These are phyloP conservation scores for Colletotrichum sp. DNA, from an alignment of 2,329 filamentous ascomycete genomes.

Conservation along the genomic window DNA sequence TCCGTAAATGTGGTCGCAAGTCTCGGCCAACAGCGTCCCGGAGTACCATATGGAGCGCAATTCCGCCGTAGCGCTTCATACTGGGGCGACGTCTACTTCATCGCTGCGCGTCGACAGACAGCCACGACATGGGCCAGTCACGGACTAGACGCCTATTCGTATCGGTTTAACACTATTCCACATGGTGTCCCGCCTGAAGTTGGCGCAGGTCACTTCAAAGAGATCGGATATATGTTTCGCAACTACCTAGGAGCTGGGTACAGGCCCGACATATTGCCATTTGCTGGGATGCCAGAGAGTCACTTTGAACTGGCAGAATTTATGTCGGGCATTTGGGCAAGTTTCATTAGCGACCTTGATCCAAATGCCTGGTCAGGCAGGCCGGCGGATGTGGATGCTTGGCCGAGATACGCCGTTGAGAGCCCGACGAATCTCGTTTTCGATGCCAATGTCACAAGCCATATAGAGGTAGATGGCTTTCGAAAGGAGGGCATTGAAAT, in stretches of 20 bases:
- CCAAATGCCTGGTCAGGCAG: background rate
- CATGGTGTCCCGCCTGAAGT: background rate
- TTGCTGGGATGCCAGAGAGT: background rate
- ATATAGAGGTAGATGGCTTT: background rate
- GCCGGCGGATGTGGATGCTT: background rate
- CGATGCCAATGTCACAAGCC: background rate
- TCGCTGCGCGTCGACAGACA: background rate
- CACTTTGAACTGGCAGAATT: background rate
- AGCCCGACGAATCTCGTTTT: background rate
- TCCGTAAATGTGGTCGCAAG: background rate
- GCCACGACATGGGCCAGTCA: background rate
- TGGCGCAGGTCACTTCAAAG: background rate
- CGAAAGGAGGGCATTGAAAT: background rate
- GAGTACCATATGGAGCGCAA: background rate
- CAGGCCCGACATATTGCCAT: background rate
- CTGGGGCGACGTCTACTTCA: background rate
- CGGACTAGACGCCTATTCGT: background rate
- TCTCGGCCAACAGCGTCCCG: background rate
- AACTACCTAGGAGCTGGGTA: background rate
- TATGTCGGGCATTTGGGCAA: background rate
- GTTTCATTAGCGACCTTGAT: background rate
- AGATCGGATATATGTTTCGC: background rate
- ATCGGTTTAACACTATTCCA: background rate
- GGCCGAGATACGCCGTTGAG: background rate
- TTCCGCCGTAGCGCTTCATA: background rate